phyloP scores from a whole-genome alignment of 176 grass and related monocot species.

The Urochloa ruziziensis region DNA sequence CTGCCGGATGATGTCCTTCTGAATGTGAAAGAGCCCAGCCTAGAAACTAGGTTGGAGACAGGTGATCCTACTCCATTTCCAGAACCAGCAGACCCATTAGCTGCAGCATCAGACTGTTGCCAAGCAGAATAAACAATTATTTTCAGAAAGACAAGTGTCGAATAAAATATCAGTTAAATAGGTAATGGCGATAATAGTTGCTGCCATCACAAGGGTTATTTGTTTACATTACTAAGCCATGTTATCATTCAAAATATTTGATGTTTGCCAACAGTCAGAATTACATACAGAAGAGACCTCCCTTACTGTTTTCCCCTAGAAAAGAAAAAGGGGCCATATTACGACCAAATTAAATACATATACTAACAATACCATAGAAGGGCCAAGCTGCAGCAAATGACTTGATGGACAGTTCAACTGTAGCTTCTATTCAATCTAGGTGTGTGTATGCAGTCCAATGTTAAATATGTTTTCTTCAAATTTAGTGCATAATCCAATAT shows the following conservation, averaged over 20 bases:
- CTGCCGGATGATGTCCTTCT: slow-evolving; percentile 51
- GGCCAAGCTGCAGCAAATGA: neutral
- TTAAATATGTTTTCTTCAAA: neutral
- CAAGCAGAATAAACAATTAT: slow-evolving; percentile 19
- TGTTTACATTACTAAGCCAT: neutral
- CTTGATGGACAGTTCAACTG: neutral
- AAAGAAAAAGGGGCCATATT: neutral
- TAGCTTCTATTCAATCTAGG: neutral
- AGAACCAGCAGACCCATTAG: slow-evolving; percentile 43
- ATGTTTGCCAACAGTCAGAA: neutral
- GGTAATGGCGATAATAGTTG: neutral
- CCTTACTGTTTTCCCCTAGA: neutral
- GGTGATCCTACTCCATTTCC: slow-evolving; percentile 37
- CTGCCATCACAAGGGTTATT: neutral
- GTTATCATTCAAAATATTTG: neutral
- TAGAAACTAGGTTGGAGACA: slow-evolving; percentile 40
- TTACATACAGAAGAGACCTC: neutral
- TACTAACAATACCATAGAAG: slow-evolving; percentile 6
- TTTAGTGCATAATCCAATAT: neutral
- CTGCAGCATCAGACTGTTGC: slow-evolving; percentile 60
- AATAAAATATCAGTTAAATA: neutral
- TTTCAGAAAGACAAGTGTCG: neutral
- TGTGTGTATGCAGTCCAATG: neutral
- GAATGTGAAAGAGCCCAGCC: slow-evolving; percentile 60
- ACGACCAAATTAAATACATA: neutral